A percentile compares a stretch with the other conserved stretches of the same genome.
Conservation (phyloP, 2,329 filamentous ascomycete genomes). For the Chaetomiaceae sp. region DNA sequence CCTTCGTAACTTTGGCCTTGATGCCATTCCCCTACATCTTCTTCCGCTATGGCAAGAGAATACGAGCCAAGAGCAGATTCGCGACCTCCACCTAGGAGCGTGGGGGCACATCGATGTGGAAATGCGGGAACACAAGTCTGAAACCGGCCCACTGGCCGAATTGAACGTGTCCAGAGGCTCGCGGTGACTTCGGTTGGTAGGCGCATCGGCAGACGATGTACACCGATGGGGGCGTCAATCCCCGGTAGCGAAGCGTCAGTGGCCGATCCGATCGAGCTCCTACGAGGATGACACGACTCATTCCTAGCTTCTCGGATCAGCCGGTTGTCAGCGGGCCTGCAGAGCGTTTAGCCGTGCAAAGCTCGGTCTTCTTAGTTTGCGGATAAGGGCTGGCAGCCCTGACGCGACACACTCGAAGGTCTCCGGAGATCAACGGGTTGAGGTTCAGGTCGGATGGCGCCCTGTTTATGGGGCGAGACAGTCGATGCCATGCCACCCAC, state of each 20-base stretch:
- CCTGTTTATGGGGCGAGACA: too few species aligned
- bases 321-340: too few species aligned
- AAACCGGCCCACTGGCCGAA: slow-evolving; percentile 3
- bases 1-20: slow-evolving; percentile 56
- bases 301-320: too few species aligned
- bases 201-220: slow-evolving; percentile 5
- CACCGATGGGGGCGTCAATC: background rate
- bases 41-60: slow-evolving; percentile 53
- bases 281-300: background rate
- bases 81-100: slow-evolving; percentile 30
- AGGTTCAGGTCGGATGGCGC: too few species aligned
- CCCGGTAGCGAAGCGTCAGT: background rate
- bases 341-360: too few species aligned
- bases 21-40: slow-evolving; percentile 60
- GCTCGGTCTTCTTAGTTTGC: too few species aligned
- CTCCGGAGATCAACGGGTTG: background rate
- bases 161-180: background rate
- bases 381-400: background rate
- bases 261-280: background rate
- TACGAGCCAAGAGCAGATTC: slow-evolving; percentile 50
- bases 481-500: background rate
- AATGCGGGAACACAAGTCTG: slow-evolving; percentile 7
- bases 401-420: background rate
- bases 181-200: slow-evolving; percentile 2
- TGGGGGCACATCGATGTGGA: slow-evolving; percentile 4